These are phyloP conservation scores for Phytophthora capsici DNA, from an alignment of 352 stramenopile genomes.

Conservation along the genomic window DNA sequence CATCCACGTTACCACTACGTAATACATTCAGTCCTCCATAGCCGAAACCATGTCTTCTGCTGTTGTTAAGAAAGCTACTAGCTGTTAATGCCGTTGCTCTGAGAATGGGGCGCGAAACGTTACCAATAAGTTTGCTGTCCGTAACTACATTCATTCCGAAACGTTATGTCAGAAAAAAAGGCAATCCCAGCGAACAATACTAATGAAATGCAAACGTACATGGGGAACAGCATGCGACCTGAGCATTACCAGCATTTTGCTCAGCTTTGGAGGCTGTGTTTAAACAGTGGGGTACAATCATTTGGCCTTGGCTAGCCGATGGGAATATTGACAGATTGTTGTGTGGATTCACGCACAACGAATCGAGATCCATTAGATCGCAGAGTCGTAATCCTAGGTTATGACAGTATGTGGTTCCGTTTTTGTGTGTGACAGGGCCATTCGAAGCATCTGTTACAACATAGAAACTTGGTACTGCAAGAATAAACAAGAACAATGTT, in stretches of 20 bases:
- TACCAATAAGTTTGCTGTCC: conserved; percentile 29
- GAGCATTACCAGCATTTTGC: conserved; percentile 32
- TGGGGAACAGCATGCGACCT: conserved; percentile 52
- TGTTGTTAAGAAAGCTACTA: conserved; percentile 44
- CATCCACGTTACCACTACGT: conserved; percentile 23
- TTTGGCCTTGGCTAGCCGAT: conserved; percentile 19
- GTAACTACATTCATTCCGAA: conserved; percentile 10
- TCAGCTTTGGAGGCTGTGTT: conserved; percentile 19
- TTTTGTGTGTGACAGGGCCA: conserved; percentile 1
- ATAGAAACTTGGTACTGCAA: conserved; percentile 31
- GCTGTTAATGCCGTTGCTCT: conserved; percentile 17
- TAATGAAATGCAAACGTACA: conserved; percentile 32
- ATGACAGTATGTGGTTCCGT: conserved; percentile 33
- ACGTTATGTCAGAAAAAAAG: neutral
- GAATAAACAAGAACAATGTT: neutral
- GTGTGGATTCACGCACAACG: conserved; percentile 30
- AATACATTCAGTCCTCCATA: conserved; percentile 39
- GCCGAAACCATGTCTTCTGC: conserved; percentile 50
- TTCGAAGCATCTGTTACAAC: neutral
- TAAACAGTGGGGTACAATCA: conserved; percentile 7
- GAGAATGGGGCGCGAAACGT: conserved; percentile 9
- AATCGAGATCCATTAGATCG: conserved; percentile 47
- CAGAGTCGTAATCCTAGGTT: conserved; percentile 43
- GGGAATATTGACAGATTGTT: conserved; percentile 22
- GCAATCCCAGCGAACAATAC: neutral